Base-by-base conservation (phyloP, 2,329 filamentous ascomycete species). In the Amauroascus verrucosus region DNA sequence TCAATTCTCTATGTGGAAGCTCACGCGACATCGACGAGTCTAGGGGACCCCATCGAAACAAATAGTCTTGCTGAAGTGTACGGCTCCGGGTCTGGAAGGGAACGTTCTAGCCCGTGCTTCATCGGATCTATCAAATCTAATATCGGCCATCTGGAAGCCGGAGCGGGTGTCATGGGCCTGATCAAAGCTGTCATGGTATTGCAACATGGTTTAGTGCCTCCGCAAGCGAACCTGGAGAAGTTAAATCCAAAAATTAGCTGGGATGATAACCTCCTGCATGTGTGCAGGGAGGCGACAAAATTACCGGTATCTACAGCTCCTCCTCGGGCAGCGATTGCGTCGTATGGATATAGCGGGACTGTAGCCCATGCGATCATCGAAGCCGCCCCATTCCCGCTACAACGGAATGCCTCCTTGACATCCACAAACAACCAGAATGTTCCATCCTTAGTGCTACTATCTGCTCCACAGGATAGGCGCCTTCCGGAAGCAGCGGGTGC, bases 11-110 rank as follows among this genome's bases (percentile, higher is more conserved):
- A 30, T 30, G 26, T 30, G 5, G 28, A 22, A 1, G 40, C 38
- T 8, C 59, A 60, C 18, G 67, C 58, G 9, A 74, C 70, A 0
- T 70, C 70, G 3, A 74, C 71, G 0, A 53, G 59, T 5, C 62
- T 63, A 13, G 70, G 67, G 11, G 63, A 37, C 48, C 40, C 40
- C 14, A 13, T 13, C 3, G 33, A 35, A 35, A 35, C 8, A 13
- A n/a, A 13, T 13, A 35, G 4, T 35, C 33, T 13, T 3, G 33
- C 4, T 5, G 33, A 11, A 6, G 14, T 13, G 11, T 35, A 5
- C 26, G 4, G 26, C 33, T 6, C 5, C 14, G 14, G 14, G 6
- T 35, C 8, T 13, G 4, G 11, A 35, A 6, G 14, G 11, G 9
- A 30, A 30, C 9, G 26, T 30, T 30, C 26, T 30, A n/a, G n/a